phyloP scores from a whole-genome alignment of 2,329 filamentous ascomycete genomes.

The Hirsutella rhossiliensis region DNA sequence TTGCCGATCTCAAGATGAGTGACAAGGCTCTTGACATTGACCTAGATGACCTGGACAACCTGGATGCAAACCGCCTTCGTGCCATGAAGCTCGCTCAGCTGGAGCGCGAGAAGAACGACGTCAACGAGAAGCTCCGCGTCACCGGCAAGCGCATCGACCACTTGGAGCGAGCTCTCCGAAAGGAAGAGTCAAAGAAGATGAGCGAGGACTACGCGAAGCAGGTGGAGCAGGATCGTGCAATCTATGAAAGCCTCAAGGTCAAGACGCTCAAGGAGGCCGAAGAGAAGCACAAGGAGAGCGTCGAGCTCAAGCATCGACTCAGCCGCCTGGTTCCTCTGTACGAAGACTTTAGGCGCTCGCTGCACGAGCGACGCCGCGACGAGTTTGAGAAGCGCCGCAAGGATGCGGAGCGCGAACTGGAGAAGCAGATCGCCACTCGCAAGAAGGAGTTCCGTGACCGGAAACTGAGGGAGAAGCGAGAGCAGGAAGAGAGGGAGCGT shows the following conservation, averaged over 20 bases:
- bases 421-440: conserved; percentile 79
- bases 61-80: conserved; percentile 83
- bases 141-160: conserved; percentile 95
- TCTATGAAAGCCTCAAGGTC: conserved; percentile 68
- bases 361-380: conserved; percentile 79
- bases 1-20: conserved; percentile 81
- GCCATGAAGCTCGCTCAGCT: conserved; percentile 91
- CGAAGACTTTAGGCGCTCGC: conserved; percentile 67
- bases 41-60: conserved; percentile 67
- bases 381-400: conserved; percentile 93
- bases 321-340: conserved; percentile 74
- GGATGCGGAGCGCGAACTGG: conserved; percentile 82
- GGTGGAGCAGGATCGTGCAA: conserved; percentile 61
- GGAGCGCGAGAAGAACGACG: conserved; percentile 95
- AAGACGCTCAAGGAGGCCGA: conserved; percentile 72
- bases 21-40: conserved; percentile 68
- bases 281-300: conserved; percentile 80
- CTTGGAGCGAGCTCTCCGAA: conserved; percentile 89
- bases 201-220: conserved; percentile 76
- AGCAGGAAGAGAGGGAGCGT: conserved; percentile 75
- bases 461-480: conserved; percentile 69
- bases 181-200: conserved; percentile 90
- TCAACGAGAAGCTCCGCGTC: conserved; percentile 80
- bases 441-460: conserved; percentile 82
- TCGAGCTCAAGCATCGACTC: conserved; percentile 88